phyloP scores from a whole-genome alignment of 1,139 yeast species.

The Magnusiomyces tetraspermus region DNA sequence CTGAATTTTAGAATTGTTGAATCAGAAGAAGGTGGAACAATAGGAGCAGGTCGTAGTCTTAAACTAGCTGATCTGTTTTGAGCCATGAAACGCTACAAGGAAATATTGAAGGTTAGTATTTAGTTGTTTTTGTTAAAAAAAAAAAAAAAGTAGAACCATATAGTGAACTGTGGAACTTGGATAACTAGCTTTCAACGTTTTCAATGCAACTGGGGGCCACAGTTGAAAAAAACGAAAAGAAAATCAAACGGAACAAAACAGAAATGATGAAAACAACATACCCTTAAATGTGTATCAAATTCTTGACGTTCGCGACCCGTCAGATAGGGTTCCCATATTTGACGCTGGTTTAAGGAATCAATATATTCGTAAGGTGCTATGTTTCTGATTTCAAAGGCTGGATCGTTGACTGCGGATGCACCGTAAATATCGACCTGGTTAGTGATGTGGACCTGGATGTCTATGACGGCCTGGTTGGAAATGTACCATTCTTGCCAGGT shows the following conservation, averaged over 20 bases:
- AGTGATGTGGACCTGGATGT: constrained; percentile 1
- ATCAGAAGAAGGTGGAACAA: constrained; percentile 1
- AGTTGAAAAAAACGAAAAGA: too few species aligned
- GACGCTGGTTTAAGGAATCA: constrained; percentile 28
- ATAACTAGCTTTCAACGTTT: too few species aligned
- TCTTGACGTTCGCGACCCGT: constrained; percentile 29
- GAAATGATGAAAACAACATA: too few species aligned
- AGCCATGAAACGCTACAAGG: constrained; percentile 21
- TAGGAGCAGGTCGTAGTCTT: constrained; percentile 26
- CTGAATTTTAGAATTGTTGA: constrained; percentile 6
- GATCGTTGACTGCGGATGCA: background rate
- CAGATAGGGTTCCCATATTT: constrained; percentile 29
- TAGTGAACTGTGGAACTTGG: too few species aligned
- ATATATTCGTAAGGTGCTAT: constrained; percentile 29
- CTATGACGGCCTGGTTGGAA: constrained; percentile 20
- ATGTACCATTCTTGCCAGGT: constrained; percentile 31
- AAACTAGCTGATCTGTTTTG: constrained; percentile 24
- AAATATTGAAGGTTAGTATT: too few species aligned
- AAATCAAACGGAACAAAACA: too few species aligned
- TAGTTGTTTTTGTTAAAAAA: too few species aligned
- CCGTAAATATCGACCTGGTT: constrained; percentile 2
- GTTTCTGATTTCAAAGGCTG: constrained; percentile 17
- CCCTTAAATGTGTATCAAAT: constrained; percentile 27
- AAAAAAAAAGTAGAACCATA: too few species aligned
- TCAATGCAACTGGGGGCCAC: too few species aligned